Conservation (phyloP, 306 rosid genomes). For the Quercus aquifolioides region DNA sequence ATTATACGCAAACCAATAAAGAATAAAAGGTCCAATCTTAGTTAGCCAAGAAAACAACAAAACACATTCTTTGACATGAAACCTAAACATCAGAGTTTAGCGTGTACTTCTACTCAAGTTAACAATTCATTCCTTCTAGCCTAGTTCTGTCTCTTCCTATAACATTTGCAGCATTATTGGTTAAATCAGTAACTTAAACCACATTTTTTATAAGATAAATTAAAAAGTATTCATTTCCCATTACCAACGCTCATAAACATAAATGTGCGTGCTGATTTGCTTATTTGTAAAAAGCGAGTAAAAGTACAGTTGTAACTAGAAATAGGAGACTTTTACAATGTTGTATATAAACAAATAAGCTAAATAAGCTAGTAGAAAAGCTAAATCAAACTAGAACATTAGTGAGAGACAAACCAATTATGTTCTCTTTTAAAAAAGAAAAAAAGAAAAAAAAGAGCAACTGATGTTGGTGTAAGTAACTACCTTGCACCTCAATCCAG, state of each 20-base stretch:
- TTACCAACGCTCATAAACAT: background rate
- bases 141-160: background rate
- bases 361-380: too few relatives aligned
- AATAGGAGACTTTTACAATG: too few relatives aligned
- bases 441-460: background rate
- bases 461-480: background rate
- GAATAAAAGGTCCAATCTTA: background rate
- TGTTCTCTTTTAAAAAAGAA: background rate
- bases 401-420: background rate
- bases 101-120: background rate
- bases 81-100: too few relatives aligned
- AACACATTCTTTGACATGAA: background rate
- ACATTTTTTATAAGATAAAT: background rate
- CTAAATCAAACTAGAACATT: background rate
- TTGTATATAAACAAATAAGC: too few relatives aligned
- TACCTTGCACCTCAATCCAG: constrained; percentile 82
- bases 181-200: background rate
- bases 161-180: background rate
- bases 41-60: background rate
- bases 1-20: background rate
- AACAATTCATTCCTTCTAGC: background rate
- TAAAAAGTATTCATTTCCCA: background rate
- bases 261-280: too few relatives aligned
- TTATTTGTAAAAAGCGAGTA: too few relatives aligned
- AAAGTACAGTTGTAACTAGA: too few relatives aligned